Evolutionary conservation across 2,329 filamentous ascomycete species (phyloP), one percentile per base, ranked within the genome.

Genomic region (Colletotrichum truncatum): DNA sequence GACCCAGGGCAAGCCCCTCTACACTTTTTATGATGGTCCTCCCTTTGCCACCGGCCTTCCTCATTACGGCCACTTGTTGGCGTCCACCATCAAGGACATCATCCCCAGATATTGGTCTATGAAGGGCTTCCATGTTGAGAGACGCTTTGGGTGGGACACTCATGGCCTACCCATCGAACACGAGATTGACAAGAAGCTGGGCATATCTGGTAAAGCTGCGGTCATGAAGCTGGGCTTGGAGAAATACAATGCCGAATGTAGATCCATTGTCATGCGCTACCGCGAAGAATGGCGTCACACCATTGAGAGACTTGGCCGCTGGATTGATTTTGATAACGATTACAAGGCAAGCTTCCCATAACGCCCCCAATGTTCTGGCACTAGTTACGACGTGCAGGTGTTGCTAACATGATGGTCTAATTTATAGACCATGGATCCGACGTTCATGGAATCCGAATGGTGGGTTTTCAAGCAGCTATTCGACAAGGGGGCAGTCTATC

Each of bases 301-400:
- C 25, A 92, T 98, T 72, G 93, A 97, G 74, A 86, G 95, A 67
- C 81, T 98, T 39, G 95, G 95, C 61, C 91, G 95, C 63, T 98
- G 95, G 95, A 96, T 98, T 73, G 95, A 98, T 79, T 98, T 98
- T 72, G 95, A 98, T 79, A 96, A 97, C 72, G 93, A 98, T 77
- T 98, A 97, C 84, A 97, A 97, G 88, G 89, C 89, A 73, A 69
- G 75, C 32, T 34, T 10, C 6, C 7, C 6, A 6, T n/a, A 30
- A 12, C 14, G 21, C 23, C 10, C n/a, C n/a, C n/a, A n/a, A n/a
- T n/a, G n/a, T n/a, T n/a, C n/a, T n/a, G n/a, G n/a, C n/a, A n/a
- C n/a, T n/a, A n/a, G n/a, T n/a, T n/a, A n/a, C n/a, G n/a, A n/a
- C n/a, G n/a, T n/a, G n/a, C n/a, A n/a, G n/a, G n/a, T n/a, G n/a